phyloP scores from a whole-genome alignment of 2,329 filamentous ascomycete genomes.

The Fusarium kyushuense region DNA sequence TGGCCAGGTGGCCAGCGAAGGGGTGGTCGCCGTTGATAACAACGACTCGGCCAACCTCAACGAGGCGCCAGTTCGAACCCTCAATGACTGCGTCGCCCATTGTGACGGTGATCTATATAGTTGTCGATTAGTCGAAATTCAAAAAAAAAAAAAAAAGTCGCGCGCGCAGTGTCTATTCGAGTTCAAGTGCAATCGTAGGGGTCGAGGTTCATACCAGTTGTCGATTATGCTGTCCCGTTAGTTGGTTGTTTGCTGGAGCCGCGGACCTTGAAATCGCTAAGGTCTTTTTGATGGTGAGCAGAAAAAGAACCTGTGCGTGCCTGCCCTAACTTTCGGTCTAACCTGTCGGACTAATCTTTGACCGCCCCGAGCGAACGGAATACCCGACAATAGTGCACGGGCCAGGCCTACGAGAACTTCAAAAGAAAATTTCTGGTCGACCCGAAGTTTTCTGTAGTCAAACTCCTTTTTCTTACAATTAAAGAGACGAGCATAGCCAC shows the following conservation, averaged over 20 bases:
- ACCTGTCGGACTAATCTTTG: slow-evolving; percentile 48
- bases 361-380: slow-evolving; percentile 35
- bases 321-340: slow-evolving; percentile 52
- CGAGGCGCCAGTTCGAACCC: slow-evolving; percentile 90
- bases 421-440: slow-evolving; percentile 45
- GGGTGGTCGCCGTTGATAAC: slow-evolving; percentile 85
- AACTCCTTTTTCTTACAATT: slow-evolving; percentile 10
- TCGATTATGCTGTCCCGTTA: slow-evolving; percentile 56
- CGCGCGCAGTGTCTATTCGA: slow-evolving; percentile 44
- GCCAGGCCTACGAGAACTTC: slow-evolving; percentile 41
- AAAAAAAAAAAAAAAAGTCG: slow-evolving; percentile 26
- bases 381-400: slow-evolving; percentile 32
- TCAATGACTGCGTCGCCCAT: slow-evolving; percentile 88
- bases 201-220: slow-evolving; percentile 55
- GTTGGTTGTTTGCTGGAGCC: slow-evolving; percentile 55
- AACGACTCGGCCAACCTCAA: slow-evolving; percentile 98
- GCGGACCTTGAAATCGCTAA: slow-evolving; percentile 54
- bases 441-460: background rate
- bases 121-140: slow-evolving; percentile 52
- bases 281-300: slow-evolving; percentile 58
- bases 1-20: slow-evolving; percentile 86
- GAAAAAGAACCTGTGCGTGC: slow-evolving; percentile 55
- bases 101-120: slow-evolving; percentile 70
- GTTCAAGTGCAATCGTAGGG: slow-evolving; percentile 46
- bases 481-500: slow-evolving; percentile 39